A percentile compares a stretch with the other conserved stretches of the same genome.
Evolutionary conservation across 129 eudicot species (phyloP).

Genomic region (Arctium lappa): DNA sequence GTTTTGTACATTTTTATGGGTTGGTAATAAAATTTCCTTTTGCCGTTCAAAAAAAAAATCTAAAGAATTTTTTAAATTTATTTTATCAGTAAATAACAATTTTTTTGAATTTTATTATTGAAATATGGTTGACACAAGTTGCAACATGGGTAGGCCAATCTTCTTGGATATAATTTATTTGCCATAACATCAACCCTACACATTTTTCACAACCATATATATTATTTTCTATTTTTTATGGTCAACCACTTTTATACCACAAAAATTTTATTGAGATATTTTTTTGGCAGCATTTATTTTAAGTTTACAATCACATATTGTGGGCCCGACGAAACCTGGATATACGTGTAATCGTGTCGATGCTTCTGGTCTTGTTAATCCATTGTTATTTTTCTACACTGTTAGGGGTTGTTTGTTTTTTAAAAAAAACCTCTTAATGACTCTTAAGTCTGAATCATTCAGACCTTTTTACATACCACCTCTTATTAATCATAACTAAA

Average conservation of each 20-base stretch:
- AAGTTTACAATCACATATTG: constrained; percentile 2
- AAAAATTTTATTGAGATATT: constrained; percentile 2
- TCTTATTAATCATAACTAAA: too few species aligned
- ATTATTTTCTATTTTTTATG: neutral
- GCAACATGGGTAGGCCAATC: constrained; percentile 11
- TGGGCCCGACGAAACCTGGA: constrained; percentile 15
- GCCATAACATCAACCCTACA: neutral
- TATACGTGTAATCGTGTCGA: neutral
- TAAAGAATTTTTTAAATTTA: neutral
- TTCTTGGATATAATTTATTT: neutral
- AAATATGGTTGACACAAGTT: constrained; percentile 15
- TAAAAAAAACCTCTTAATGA: too few species aligned
- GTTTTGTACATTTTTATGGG: too few species aligned
- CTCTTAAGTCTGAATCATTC: too few species aligned
- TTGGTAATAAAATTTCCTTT: too few species aligned
- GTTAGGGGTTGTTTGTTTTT: too few species aligned
- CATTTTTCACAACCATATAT: constrained; percentile 13
- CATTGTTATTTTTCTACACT: too few species aligned
- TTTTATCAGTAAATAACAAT: neutral
- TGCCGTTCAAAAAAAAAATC: too few species aligned
- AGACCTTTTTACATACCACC: too few species aligned
- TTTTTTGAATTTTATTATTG: neutral
- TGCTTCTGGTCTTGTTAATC: neutral
- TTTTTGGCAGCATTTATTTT: constrained; percentile 2
- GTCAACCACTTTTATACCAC: constrained; percentile 24